phyloP scores from a whole-genome alignment of 306 rosid genomes.

The Acacia crassicarpa region DNA sequence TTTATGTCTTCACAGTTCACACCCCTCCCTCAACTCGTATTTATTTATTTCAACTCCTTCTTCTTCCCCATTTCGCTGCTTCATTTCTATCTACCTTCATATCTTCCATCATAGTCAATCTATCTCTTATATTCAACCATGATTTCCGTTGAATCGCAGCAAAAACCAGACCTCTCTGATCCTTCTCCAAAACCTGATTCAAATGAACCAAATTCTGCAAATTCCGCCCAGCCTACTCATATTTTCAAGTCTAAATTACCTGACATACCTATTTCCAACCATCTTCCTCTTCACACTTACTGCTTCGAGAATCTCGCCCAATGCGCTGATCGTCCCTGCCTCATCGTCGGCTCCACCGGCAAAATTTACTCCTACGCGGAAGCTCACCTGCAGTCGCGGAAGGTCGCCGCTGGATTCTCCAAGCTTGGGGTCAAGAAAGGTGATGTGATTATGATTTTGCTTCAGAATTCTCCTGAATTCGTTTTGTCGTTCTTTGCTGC shows the following conservation, averaged over 20 bases:
- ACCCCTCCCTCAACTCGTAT: not conserved
- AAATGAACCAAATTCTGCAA: not conserved
- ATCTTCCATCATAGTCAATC: too few species aligned
- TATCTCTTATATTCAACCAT: conserved; percentile 27
- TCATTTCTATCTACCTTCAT: not conserved
- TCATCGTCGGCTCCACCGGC: conserved; percentile 66
- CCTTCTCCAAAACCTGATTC: not conserved
- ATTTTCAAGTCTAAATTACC: conserved; percentile 68
- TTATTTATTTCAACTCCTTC: not conserved
- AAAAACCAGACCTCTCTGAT: conserved; percentile 15
- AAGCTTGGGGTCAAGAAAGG: conserved; percentile 58
- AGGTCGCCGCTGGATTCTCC: conserved; percentile 56
- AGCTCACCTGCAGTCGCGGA: conserved; percentile 39
- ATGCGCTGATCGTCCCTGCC: conserved; percentile 57
- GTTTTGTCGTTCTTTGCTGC: conserved; percentile 69
- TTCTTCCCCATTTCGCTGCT: not conserved
- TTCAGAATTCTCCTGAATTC: conserved; percentile 73
- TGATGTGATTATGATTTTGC: conserved; percentile 77
- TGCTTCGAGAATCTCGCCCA: conserved; percentile 51
- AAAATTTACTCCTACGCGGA: conserved; percentile 56
- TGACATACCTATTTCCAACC: conserved; percentile 66
- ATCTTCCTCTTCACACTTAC: conserved; percentile 73
- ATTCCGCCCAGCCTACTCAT: conserved; percentile 12
- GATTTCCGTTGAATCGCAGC: conserved; percentile 53
- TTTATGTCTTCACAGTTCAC: not conserved